Evolutionary conservation across 352 stramenopile genomes (phyloP).

Genomic region (Blastocystis hominis): DNA sequence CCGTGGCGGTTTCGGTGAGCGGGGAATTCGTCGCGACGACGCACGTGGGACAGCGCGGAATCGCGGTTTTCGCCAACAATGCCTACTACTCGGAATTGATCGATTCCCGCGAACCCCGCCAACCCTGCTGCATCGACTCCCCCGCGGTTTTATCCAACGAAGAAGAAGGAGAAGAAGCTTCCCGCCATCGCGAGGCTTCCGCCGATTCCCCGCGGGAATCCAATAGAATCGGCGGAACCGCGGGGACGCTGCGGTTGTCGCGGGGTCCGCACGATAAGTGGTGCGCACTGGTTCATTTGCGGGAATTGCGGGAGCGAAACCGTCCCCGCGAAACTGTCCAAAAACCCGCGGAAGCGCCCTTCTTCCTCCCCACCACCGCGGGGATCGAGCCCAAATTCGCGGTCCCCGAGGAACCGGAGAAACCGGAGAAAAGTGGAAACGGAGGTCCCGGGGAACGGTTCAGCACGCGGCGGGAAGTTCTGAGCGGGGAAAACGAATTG

Average conservation of each 20-base stretch:
- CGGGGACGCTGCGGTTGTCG: constrained; percentile 68
- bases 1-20: constrained; percentile 69
- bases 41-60: constrained; percentile 70
- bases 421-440: neutral
- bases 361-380: constrained; percentile 74
- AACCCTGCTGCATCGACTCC: constrained; percentile 70
- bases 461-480: neutral
- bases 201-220: neutral
- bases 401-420: neutral
- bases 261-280: constrained; percentile 74
- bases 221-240: constrained; percentile 60
- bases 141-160: constrained; percentile 70
- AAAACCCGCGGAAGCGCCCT: constrained; percentile 81
- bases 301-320: constrained; percentile 87
- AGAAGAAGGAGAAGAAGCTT: constrained; percentile 68
- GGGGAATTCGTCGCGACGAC: constrained; percentile 75
- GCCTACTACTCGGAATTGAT: constrained; percentile 73
- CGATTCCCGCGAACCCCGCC: constrained; percentile 65
- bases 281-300: constrained; percentile 78
- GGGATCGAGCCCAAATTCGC: constrained; percentile 20
- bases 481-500: neutral
- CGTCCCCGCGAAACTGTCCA: constrained; percentile 84
- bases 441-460: neutral
- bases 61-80: constrained; percentile 75
- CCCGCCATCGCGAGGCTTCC: constrained; percentile 58